Conservation (phyloP, 129 eudicot genomes). For the Centaurea solstitialis region DNA sequence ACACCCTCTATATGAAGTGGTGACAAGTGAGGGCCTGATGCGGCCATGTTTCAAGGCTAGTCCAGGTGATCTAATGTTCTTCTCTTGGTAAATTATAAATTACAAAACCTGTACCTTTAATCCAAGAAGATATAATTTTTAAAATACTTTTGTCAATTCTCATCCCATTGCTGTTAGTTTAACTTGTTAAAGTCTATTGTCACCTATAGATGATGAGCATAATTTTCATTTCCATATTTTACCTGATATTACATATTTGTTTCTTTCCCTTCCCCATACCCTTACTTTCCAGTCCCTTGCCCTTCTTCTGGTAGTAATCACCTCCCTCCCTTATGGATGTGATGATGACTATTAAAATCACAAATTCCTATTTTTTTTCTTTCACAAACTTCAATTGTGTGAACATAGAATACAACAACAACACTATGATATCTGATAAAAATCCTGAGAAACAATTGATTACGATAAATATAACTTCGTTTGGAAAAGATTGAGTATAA, state of each 20-base stretch:
- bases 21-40: constrained; percentile 93
- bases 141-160: neutral
- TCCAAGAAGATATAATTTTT: neutral
- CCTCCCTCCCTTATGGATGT: neutral
- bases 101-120: too few relatives aligned
- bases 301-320: neutral
- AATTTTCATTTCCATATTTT: neutral
- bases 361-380: too few relatives aligned
- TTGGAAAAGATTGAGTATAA: too few relatives aligned
- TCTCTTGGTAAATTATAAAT: too few relatives aligned
- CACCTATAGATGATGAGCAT: neutral
- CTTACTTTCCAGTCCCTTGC: neutral
- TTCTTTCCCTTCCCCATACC: neutral
- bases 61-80: constrained; percentile 51
- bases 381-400: neutral
- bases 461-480: too few relatives aligned
- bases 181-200: constrained; percentile 1
- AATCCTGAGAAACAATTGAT: too few relatives aligned
- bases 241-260: neutral
- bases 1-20: constrained; percentile 96
- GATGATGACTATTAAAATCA: neutral
- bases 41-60: constrained; percentile 87
- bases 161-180: neutral
- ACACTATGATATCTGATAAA: too few relatives aligned
- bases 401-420: too few relatives aligned